Evolutionary conservation across 805 yeast species (phyloP), one percentile per base, ranked within the genome.

Genomic region (Wickerhamiella kurtzmanii): DNA sequence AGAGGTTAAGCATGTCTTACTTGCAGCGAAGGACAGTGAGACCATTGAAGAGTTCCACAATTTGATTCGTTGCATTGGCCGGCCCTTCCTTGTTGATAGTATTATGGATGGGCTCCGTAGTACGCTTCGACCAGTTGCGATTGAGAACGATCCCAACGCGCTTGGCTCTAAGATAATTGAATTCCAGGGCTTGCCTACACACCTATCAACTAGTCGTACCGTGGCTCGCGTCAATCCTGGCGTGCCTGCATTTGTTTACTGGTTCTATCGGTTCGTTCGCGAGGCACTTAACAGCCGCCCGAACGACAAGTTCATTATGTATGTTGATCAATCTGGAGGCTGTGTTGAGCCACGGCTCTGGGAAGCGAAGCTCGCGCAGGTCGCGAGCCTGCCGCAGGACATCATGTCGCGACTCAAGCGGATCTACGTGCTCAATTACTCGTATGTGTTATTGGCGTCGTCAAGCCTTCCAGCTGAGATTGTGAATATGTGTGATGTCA

Each of bases 1-100:
- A 18, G 44, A 45, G 37, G 22, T 45, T 15, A 41, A 41, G 20
- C 35, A 35, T 15, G 44, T 39, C 5, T 20, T 25, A n/a, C 22
- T 42, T 13, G 20, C 35, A 11, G 37, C 37, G 15, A 36, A 42
- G 16, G 16, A 28, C 19, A 11, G 4, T 20, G 8, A 9, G 37
- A 18, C 18, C 17, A 32, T 35, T n/a, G 38, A 32, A 15, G 19
- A 28, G 37, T 28, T 42, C 22, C 16, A n/a, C 15, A 32, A n/a
- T 6, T 11, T 42, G 19, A 36, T 22, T 6, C 37, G 44, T n/a
- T 6, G 21, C 11, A 36, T 42, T 13, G 44, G 44, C 22, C 19
- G 44, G n/a, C 44, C 44, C 3, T 13, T 20, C 5, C 19, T 38
- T 22, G 19, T 36, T 17, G 38, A 15, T 8, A 17, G 25, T 11